phyloP scores from a whole-genome alignment of 352 stramenopile species.

The Phytophthora aleatoria region DNA sequence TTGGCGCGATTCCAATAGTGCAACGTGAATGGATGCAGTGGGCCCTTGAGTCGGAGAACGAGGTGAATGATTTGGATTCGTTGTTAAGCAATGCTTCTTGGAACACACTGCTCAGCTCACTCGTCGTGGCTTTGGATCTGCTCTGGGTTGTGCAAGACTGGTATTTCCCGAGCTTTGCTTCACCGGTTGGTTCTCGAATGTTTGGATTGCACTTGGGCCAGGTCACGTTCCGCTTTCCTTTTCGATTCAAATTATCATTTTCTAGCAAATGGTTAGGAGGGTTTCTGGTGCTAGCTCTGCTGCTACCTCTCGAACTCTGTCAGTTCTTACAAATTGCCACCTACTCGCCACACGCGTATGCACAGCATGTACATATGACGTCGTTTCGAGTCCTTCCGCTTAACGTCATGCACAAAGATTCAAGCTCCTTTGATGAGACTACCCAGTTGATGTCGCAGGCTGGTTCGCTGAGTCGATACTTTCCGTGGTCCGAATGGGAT shows the following conservation, averaged over 20 bases:
- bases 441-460: constrained; percentile 32
- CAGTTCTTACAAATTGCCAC: constrained; percentile 49
- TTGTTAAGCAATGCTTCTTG: constrained; percentile 53
- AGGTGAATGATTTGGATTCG: constrained; percentile 4
- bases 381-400: constrained; percentile 34
- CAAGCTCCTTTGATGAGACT: constrained; percentile 5
- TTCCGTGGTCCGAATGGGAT: constrained; percentile 55
- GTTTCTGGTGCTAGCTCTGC: constrained; percentile 54
- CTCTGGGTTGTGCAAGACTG: constrained; percentile 60
- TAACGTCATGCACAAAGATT: constrained; percentile 10
- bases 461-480: constrained; percentile 55
- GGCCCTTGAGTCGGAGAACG: constrained; percentile 16
- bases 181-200: constrained; percentile 33
- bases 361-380: constrained; percentile 33
- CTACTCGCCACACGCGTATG: constrained; percentile 44
- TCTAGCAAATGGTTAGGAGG: constrained; percentile 51
- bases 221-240: constrained; percentile 23
- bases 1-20: constrained; percentile 25
- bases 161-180: constrained; percentile 55
- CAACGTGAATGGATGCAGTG: constrained; percentile 34
- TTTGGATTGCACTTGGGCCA: constrained; percentile 50
- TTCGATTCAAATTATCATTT: constrained; percentile 29
- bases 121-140: constrained; percentile 48
- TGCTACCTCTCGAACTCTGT: constrained; percentile 57
- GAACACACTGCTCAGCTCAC: constrained; percentile 37